A percentile compares a stretch with the other conserved stretches of the same genome.
These are phyloP conservation scores for Citrullus mucosospermus DNA, from an alignment of 306 rosid genomes.

Conservation along the genomic window DNA sequence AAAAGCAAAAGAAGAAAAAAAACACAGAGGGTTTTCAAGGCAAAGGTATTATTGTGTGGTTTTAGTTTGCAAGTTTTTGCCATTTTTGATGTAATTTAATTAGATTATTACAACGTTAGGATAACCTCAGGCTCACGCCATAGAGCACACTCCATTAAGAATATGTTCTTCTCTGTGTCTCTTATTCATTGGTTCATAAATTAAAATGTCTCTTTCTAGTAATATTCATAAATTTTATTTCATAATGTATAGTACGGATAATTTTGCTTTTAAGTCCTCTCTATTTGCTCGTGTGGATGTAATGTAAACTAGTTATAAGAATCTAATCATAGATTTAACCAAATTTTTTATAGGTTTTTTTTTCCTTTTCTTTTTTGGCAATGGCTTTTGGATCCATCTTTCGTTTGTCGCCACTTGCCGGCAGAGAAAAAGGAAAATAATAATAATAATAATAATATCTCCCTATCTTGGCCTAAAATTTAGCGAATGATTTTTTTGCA, in stretches of 20 bases:
- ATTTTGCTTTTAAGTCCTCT: not conserved
- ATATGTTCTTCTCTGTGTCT: not conserved
- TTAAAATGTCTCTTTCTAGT: not conserved
- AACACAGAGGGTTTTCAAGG: not conserved
- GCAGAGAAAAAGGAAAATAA: not conserved
- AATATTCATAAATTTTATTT: not conserved
- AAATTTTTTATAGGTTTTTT: no score
- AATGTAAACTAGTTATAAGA: not conserved
- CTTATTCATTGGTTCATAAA: not conserved
- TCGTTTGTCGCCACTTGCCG: conserved; percentile 10
- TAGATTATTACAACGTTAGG: not conserved
- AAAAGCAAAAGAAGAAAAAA: not conserved
- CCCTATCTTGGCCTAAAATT: conserved; percentile 1
- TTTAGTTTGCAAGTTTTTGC: not conserved
- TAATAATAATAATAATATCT: not conserved
- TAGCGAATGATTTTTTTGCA: not conserved
- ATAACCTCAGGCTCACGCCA: conserved; percentile 9
- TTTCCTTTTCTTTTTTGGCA: not conserved
- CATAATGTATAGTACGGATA: not conserved
- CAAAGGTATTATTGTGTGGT: not conserved
- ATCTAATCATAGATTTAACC: conserved; percentile 2
- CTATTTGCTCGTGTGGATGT: not conserved
- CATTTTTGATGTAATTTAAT: not conserved
- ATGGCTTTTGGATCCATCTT: not conserved
- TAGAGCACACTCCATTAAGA: not conserved